Evolutionary conservation across 148 eudicot genomes (phyloP), one percentile per base, ranked within the genome.

Genomic region (Cornus kousa): DNA sequence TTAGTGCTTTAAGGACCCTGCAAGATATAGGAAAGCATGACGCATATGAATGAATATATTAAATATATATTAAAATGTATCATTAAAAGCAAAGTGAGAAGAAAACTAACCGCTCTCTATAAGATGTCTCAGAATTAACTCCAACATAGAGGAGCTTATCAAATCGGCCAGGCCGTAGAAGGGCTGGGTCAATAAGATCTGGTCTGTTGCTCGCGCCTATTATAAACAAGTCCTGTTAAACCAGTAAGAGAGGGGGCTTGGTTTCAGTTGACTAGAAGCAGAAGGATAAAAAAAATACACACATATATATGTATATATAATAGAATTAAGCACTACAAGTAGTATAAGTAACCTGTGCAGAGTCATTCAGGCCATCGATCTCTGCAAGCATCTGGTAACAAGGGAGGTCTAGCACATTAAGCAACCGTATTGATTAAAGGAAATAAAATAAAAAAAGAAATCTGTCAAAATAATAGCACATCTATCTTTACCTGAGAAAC

Each of bases 131-230:
- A 80, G 99, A 88, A 87, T 82, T 88, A 69, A 96, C 94, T 73
- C 99, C 99, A 81, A 96, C 97, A 79, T 89, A 96, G 67, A 96
- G 94, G 78, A 96, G 98, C 87, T 93, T 96, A 88, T 96, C 99
- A 76, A 96, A 96, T 83, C 99, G 93, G 71, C 99, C 99, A 79
- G 99, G 99, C 83, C 99, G 87, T 85, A 96, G 80, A 79, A 96
- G 97, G 57, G 99, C 99, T 72, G 93, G 86, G 77, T 96, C 99
- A 83, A 96, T 96, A 72, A 96, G 97, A 90, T 96, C 99, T 59
- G 98, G 99, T 35, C 99, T 91, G 79, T 96, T 96, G 86, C 98
- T 96, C 32, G 99, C 99, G 78, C 99, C 99, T 80, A 96, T 96
- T 55, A 96, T 96, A 86, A 96, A 96, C 84, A 96, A 86, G 83